Evolutionary conservation across 306 rosid genomes (phyloP).

Genomic region (Argentina anserina): DNA sequence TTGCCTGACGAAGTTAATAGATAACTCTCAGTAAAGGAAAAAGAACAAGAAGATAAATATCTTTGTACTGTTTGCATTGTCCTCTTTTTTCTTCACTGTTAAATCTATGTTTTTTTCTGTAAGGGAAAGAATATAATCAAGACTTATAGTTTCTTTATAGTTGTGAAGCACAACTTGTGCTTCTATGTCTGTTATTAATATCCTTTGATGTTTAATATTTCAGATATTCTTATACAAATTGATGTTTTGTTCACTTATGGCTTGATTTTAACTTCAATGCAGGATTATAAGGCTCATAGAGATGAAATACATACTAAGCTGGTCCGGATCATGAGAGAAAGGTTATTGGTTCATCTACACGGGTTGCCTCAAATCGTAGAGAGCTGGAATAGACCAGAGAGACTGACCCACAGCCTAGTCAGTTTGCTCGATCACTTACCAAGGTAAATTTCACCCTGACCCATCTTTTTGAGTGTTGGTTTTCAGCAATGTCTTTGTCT

Average conservation of each 20-base stretch:
- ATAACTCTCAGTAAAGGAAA: no score
- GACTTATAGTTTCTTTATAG: neutral
- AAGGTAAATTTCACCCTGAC: conserved; percentile 44
- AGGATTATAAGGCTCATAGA: conserved; percentile 94
- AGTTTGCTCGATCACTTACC: conserved; percentile 91
- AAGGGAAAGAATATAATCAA: neutral
- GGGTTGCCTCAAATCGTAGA: conserved; percentile 94
- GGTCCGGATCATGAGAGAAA: conserved; percentile 98
- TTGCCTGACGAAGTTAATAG: neutral
- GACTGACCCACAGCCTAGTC: conserved; percentile 89
- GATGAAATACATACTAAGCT: conserved; percentile 96
- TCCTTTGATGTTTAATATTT: neutral
- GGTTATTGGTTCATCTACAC: conserved; percentile 85
- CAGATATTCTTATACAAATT: neutral
- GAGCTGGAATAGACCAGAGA: conserved; percentile 96
- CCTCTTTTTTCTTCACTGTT: neutral
- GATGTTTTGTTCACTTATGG: neutral
- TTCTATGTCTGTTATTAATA: neutral
- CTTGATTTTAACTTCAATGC: conserved; percentile 23
- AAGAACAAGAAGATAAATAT: no score
- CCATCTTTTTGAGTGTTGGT: neutral
- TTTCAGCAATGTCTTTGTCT: neutral
- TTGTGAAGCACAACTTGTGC: no score
- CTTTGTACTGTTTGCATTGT: neutral
- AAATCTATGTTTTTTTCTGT: neutral